Conservation (phyloP, 2,329 filamentous ascomycete species). For the Volutella citrinella region DNA sequence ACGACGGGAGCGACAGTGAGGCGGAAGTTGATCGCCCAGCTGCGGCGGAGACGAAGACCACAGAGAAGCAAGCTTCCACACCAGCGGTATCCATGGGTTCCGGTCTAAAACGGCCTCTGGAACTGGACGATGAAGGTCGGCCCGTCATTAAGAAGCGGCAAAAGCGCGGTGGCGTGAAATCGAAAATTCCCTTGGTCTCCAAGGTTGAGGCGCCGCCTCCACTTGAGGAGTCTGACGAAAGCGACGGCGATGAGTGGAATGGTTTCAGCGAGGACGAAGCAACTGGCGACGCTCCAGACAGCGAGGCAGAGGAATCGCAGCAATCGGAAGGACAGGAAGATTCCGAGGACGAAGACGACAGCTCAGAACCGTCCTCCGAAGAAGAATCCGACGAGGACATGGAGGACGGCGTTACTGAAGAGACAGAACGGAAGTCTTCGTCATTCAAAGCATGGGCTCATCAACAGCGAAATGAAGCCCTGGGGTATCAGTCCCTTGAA, state of each 20-base stretch:
- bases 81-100: constrained; percentile 52
- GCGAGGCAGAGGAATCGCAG: constrained; percentile 27
- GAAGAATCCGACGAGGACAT: constrained; percentile 25
- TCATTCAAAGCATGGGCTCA: constrained; percentile 95
- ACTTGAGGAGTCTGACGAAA: constrained; percentile 31
- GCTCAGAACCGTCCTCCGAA: constrained; percentile 30
- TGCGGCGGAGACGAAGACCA: constrained; percentile 4
- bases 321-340: constrained; percentile 24
- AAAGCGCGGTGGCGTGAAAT: constrained; percentile 61
- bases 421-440: constrained; percentile 39
- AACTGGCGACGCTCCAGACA: constrained; percentile 26
- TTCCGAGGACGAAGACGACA: constrained; percentile 29
- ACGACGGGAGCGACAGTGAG: constrained; percentile 14
- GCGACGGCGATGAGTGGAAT: constrained; percentile 52
- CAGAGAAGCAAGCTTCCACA: constrained; percentile 5
- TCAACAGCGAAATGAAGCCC: constrained; percentile 77
- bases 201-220: constrained; percentile 36
- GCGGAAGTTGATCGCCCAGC: constrained; percentile 5
- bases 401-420: constrained; percentile 27
- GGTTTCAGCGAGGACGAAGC: constrained; percentile 56
- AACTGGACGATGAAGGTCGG: constrained; percentile 73
- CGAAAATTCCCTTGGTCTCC: constrained; percentile 47
- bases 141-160: constrained; percentile 83
- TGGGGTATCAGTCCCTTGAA: constrained; percentile 59
- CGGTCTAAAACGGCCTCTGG: constrained; percentile 83